phyloP scores from a whole-genome alignment of 1,139 yeast genomes.

The Suhomyces taliae region DNA sequence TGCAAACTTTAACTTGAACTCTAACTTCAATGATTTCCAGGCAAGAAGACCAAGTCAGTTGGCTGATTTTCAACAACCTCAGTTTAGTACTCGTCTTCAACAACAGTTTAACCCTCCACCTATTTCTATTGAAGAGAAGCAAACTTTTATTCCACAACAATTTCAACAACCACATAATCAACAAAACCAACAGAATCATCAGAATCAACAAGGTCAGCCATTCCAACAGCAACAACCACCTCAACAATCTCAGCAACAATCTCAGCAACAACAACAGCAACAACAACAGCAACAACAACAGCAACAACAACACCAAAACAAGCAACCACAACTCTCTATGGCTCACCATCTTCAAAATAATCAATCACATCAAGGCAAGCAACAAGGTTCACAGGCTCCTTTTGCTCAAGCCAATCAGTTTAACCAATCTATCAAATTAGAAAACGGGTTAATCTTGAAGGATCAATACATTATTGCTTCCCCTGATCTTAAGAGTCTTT shows the following conservation, averaged over 20 bases:
- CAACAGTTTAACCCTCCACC: slow-evolving; percentile 12
- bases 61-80: slow-evolving; percentile 31
- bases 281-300: slow-evolving; percentile 12
- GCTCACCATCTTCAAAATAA: slow-evolving; percentile 10
- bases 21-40: slow-evolving; percentile 43
- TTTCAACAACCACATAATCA: slow-evolving; percentile 4
- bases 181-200: slow-evolving; percentile 2
- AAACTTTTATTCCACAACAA: slow-evolving; percentile 7
- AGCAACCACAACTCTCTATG: slow-evolving; percentile 9
- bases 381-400: not conserved
- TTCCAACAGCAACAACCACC: slow-evolving; percentile 6
- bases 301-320: slow-evolving; percentile 6
- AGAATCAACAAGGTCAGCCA: slow-evolving; percentile 5
- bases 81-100: slow-evolving; percentile 9
- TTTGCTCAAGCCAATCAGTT: slow-evolving; percentile 5
- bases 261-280: slow-evolving; percentile 5
- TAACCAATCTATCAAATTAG: slow-evolving; percentile 37
- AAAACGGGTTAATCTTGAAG: slow-evolving; percentile 56
- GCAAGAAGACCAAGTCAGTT: slow-evolving; percentile 48
- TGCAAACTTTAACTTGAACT: slow-evolving; percentile 34
- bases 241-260: slow-evolving; percentile 4
- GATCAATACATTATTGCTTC: slow-evolving; percentile 56
- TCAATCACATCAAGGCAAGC: slow-evolving; percentile 4
- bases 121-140: slow-evolving; percentile 10
- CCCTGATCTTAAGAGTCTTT: slow-evolving; percentile 45